Evolutionary conservation across 179 eudicot genomes (phyloP).

Genomic region (Drosera spatulata): DNA sequence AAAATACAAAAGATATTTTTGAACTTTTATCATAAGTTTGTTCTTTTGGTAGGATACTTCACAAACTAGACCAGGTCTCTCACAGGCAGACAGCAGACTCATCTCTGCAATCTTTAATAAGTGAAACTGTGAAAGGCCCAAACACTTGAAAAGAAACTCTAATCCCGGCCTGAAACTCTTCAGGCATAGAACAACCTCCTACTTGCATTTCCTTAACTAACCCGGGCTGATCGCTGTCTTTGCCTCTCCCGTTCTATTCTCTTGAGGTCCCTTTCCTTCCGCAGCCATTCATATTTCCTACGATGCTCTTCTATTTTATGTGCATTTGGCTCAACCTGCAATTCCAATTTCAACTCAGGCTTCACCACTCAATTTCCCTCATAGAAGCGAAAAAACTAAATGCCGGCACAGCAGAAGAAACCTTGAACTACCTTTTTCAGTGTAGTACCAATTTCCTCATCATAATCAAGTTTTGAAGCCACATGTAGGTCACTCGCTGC

Average conservation of each 20-base stretch:
- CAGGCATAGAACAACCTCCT: too few species aligned
- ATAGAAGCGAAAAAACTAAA: background rate
- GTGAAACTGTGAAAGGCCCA: too few species aligned
- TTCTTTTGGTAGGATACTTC: too few species aligned
- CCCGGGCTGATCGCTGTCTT: conserved; percentile 71
- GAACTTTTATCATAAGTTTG: too few species aligned
- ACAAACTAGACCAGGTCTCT: too few species aligned
- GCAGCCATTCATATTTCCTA: conserved; percentile 66
- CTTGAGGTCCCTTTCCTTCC: conserved; percentile 53
- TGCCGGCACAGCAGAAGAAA: conserved; percentile 3
- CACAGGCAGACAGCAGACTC: too few species aligned
- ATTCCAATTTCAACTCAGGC: conserved; percentile 1
- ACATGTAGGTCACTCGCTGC: conserved; percentile 92
- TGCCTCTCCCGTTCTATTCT: conserved; percentile 49
- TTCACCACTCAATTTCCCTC: conserved; percentile 3
- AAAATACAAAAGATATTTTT: too few species aligned
- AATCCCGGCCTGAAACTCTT: too few species aligned
- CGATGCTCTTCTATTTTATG: conserved; percentile 82
- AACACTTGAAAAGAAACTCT: too few species aligned
- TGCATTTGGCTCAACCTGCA: conserved; percentile 74
- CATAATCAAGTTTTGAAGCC: conserved; percentile 81
- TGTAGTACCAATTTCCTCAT: conserved; percentile 68
- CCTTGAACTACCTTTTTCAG: conserved; percentile 54
- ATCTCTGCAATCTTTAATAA: too few species aligned
- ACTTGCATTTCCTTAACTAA: conserved; percentile 1